Evolutionary conservation across 2,329 filamentous ascomycete genomes (phyloP).

Genomic region (Lachnellula arida): DNA sequence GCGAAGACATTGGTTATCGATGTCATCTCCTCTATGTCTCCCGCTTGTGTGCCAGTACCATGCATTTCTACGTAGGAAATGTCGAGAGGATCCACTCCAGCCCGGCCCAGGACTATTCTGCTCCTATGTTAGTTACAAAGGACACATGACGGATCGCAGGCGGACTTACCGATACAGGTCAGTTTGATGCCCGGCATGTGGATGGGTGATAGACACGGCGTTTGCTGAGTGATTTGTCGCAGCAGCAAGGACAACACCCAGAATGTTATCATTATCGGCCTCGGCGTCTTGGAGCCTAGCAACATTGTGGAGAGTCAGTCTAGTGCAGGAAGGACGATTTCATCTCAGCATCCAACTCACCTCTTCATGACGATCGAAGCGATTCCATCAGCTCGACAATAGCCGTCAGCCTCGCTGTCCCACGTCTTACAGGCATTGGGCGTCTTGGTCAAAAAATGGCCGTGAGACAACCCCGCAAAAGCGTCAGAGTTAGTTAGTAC

Average conservation of each 20-base stretch:
- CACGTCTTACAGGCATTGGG: conserved; percentile 42
- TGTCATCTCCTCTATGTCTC: conserved; percentile 74
- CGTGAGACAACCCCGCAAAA: not conserved
- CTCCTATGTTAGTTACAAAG: conserved; percentile 25
- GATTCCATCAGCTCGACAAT: conserved; percentile 45
- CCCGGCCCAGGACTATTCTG: conserved; percentile 62
- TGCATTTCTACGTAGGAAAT: conserved; percentile 84
- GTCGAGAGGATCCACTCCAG: conserved; percentile 68
- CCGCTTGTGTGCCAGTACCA: conserved; percentile 79
- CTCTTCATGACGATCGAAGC: conserved; percentile 44
- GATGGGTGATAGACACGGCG: conserved; percentile 75
- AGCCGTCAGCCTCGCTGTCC: conserved; percentile 44
- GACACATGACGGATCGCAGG: no score
- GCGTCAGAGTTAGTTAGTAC: conserved; percentile 4
- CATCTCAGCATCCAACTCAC: no score
- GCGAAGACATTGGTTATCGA: conserved; percentile 51
- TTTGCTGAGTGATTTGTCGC: conserved; percentile 78
- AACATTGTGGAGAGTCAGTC: no score
- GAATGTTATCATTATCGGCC: conserved; percentile 43
- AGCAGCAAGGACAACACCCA: conserved; percentile 57
- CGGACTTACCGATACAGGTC: conserved; percentile 45
- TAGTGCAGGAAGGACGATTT: no score
- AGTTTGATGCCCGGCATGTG: conserved; percentile 70
- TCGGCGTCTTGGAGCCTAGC: conserved; percentile 39
- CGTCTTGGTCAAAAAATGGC: conserved; percentile 17